Base-by-base conservation (phyloP, 306 rosid genomes). In the Betula pendula region DNA sequence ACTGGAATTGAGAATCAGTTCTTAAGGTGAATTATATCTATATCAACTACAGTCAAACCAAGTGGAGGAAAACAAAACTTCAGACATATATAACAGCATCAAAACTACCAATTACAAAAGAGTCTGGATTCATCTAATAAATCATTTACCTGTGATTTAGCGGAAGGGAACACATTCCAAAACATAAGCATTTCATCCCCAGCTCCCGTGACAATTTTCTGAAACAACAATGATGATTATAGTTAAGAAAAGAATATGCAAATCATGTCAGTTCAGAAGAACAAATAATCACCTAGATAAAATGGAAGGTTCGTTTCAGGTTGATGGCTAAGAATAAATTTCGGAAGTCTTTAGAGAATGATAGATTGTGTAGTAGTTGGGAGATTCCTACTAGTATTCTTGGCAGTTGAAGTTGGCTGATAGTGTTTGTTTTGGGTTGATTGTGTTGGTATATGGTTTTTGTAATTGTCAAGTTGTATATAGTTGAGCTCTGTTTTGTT, bases 171-270 rank as follows among this genome's bases (percentile, higher is more conserved):
- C 48, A 96, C 97, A 49, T 92, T 92, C 99, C 99, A 96, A 81
- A 92, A 96, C 85, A 97, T 88, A 22, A 92, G 98, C 14, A 98
- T 96, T 84, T 96, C 99, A 77, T 96, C 99, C 73, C 99, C 99
- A n/a, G 98, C 99, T 77, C 99, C 99, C 1, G 99, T 96, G 75
- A 96, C 99, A 81, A 96, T 91, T 52, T 96, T 96, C 99, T 96
- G 91, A 82, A 86, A 82, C 68, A 81, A 77, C 25, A 50, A 13
- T 72, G 44, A 55, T 59, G 71, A 44, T 56, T 72, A 56, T 42
- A 62, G 19, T 17, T 16, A 84, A 74, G 27, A 31, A 56, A 85
- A 75, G 40, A 71, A 71, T 43, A 55, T 71, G 24, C 16, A n/a
- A n/a, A n/a, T n/a, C n/a, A n/a, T n/a, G n/a, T n/a, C n/a, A n/a